Evolutionary conservation across 2,329 filamentous ascomycete species (phyloP), one percentile per base, ranked within the genome.

Genomic region (Blumeria graminis): DNA sequence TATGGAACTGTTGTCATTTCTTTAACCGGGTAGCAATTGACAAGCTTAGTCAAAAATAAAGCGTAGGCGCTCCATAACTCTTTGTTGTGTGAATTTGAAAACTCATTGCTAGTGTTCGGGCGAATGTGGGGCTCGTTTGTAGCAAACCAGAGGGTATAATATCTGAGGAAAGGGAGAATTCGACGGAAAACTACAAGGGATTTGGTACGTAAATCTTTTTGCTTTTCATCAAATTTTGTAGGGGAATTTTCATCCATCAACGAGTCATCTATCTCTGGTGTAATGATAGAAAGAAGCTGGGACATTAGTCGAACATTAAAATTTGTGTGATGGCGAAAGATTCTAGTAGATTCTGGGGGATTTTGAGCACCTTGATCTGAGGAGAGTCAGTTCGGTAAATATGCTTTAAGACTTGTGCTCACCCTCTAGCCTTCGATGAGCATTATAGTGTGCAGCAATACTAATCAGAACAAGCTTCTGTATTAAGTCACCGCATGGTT

Each of bases 381-480:
- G 39, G 3, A 32, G 11, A 41, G 51, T 56, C 56, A 59, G 60
- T 43, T 38, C 46, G 48, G 5, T 38, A 32, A 16, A 35, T 16
- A 9, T 4, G 16, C 6, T 14, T 33, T 8, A 32, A 41, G 9
- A n/a, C 11, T 9, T 35, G 18, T 41, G 48, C 67, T 65, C 71
- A 80, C 81, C 70, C 66, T 73, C 71, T 59, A 81, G 74, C 62
- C 76, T 77, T 28, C 76, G 70, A 34, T 73, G 74, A 46, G 86
- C 82, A 64, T 86, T 76, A 61, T 82, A 77, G 66, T 92, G 86
- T 6, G 89, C 86, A 6, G 86, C 81, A 59, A 96, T 84, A 63
- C 93, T 96, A 62, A 90, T 80, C 48, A 95, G 71, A 6, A 86
- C 77, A 68, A 95, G 83, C 66, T 88, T 92, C 60, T 85, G 76